phyloP scores from a whole-genome alignment of 2,329 filamentous ascomycete genomes.

The Aspergillus uvarum region DNA sequence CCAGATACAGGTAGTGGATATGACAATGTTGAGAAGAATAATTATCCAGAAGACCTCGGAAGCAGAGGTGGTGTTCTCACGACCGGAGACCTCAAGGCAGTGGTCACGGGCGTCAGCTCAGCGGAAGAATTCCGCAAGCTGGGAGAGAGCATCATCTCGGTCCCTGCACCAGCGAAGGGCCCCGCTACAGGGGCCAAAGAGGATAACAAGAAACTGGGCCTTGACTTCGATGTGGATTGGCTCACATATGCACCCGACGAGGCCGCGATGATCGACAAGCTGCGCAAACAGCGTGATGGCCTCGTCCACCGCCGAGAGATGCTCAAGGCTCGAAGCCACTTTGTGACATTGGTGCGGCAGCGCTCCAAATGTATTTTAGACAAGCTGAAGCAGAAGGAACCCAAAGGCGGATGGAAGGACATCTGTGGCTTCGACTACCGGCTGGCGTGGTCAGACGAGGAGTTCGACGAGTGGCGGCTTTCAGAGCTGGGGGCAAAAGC shows the following conservation, averaged over 20 bases:
- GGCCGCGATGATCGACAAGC: constrained; percentile 38
- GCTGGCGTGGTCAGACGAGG: constrained; percentile 49
- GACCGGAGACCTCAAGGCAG: constrained; percentile 43
- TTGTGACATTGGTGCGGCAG: constrained; percentile 44
- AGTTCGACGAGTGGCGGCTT: constrained; percentile 49
- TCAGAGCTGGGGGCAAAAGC: constrained; percentile 39
- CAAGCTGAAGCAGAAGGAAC: constrained; percentile 44
- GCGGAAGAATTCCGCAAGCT: constrained; percentile 44
- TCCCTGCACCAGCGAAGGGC: constrained; percentile 27
- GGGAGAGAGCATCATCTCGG: constrained; percentile 39
- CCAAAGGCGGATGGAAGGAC: constrained; percentile 49
- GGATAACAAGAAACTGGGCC: constrained; percentile 26
- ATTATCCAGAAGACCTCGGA: constrained; percentile 35
- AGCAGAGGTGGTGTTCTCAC: constrained; percentile 46
- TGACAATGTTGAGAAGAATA: constrained; percentile 23
- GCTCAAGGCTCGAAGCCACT: constrained; percentile 43
- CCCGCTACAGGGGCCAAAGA: neutral
- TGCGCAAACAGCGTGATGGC: constrained; percentile 35
- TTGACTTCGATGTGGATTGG: constrained; percentile 30
- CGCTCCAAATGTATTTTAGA: constrained; percentile 45
- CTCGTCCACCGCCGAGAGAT: constrained; percentile 40
- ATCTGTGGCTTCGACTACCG: constrained; percentile 51
- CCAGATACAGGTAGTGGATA: constrained; percentile 28
- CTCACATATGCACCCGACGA: constrained; percentile 41
- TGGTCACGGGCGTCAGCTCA: constrained; percentile 38